Evolutionary conservation across 192 early-diverging fungal genomes (phyloP).

Genomic region (Diversispora eburnea): DNA sequence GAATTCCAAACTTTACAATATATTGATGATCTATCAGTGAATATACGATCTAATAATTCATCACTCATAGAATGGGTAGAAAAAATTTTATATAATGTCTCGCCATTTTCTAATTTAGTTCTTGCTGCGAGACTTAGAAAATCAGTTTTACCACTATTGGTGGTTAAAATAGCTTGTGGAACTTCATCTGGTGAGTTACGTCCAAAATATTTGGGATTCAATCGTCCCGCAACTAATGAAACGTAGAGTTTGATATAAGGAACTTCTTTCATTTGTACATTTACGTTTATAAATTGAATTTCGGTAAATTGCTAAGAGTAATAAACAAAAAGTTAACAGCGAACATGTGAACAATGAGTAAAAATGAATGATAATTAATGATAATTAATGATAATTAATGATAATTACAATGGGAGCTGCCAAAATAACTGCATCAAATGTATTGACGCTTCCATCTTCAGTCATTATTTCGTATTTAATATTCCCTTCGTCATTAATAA

Average conservation of each 20-base stretch:
- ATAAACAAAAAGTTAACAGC: too few species aligned
- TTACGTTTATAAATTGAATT: constrained; percentile 41
- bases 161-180: constrained; percentile 51
- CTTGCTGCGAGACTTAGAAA: constrained; percentile 48
- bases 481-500: constrained; percentile 4
- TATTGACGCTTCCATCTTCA: constrained; percentile 34
- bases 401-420: constrained; percentile 52
- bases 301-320: constrained; percentile 31
- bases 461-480: constrained; percentile 37
- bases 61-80: constrained; percentile 40
- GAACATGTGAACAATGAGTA: background rate
- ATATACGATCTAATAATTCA: constrained; percentile 45
- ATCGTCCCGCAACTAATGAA: constrained; percentile 52
- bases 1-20: constrained; percentile 56
- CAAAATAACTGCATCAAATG: constrained; percentile 58
- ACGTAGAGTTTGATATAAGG: constrained; percentile 54
- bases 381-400: background rate
- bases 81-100: constrained; percentile 60
- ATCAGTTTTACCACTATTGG: constrained; percentile 36
- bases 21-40: constrained; percentile 44
- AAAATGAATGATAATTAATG: background rate
- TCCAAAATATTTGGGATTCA: constrained; percentile 51
- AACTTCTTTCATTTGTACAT: constrained; percentile 35
- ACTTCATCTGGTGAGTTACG: constrained; percentile 28
- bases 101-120: constrained; percentile 35